Conservation (phyloP, 768 basidiomycete genomes). For the Agaricus sinodeliciosus region DNA sequence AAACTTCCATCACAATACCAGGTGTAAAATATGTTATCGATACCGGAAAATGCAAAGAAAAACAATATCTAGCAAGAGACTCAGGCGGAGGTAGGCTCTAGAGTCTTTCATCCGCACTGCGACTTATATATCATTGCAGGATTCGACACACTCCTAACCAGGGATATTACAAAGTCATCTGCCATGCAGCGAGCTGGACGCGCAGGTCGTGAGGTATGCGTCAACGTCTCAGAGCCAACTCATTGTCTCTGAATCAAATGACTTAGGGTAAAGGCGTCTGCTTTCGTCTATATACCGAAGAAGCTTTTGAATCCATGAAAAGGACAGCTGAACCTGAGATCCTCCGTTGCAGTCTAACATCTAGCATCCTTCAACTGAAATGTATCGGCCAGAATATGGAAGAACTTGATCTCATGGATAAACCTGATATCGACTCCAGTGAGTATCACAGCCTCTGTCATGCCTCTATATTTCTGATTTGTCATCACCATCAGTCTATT, state of each 20-base stretch:
- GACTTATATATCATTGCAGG: constrained; percentile 36
- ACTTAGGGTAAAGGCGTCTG: constrained; percentile 78
- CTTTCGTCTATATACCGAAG: constrained; percentile 89
- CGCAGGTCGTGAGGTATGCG: constrained; percentile 82
- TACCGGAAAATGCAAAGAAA: constrained; percentile 94
- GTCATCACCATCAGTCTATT: constrained; percentile 35
- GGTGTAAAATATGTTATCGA: constrained; percentile 95
- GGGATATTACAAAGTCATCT: constrained; percentile 82
- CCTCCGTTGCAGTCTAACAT: constrained; percentile 75
- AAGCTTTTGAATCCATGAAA: constrained; percentile 61
- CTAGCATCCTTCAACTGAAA: constrained; percentile 80
- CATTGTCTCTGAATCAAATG: neutral
- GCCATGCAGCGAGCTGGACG: constrained; percentile 94
- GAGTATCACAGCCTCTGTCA: constrained; percentile 21
- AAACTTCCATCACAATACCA: constrained; percentile 96
- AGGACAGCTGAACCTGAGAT: constrained; percentile 83
- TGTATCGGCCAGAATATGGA: constrained; percentile 78
- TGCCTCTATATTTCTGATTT: neutral
- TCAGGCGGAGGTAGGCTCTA: constrained; percentile 54
- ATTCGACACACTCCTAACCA: constrained; percentile 80
- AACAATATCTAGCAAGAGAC: constrained; percentile 67
- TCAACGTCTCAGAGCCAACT: neutral
- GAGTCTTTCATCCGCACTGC: neutral
- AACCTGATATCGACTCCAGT: constrained; percentile 73
- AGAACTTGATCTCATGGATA: constrained; percentile 83